These are phyloP conservation scores for Ajuga reptans DNA, from an alignment of 305 asterid species.

Conservation along the genomic window DNA sequence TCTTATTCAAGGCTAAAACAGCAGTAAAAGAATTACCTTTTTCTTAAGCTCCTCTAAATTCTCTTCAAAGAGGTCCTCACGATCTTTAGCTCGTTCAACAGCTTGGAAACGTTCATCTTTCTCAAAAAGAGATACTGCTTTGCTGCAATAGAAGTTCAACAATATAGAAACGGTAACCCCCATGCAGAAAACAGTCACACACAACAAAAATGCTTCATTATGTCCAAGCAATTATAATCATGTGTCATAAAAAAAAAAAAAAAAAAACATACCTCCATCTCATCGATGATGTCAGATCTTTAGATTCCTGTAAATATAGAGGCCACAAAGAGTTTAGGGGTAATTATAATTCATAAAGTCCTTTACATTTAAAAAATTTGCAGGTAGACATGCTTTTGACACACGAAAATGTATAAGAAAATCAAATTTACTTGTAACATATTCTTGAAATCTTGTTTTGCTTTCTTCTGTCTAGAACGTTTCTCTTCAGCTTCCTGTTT, in stretches of 20 bases:
- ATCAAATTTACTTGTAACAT: slow-evolving; percentile 67
- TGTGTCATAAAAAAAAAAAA: slow-evolving; percentile 23
- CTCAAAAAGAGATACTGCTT: slow-evolving; percentile 62
- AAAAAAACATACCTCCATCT: slow-evolving; percentile 71
- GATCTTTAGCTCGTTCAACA: slow-evolving; percentile 71
- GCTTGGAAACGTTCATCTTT: slow-evolving; percentile 78
- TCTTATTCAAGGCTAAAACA: background rate
- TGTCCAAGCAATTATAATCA: slow-evolving; percentile 2
- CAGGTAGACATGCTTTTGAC: background rate
- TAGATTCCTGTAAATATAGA: slow-evolving; percentile 52
- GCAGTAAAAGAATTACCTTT: slow-evolving; percentile 44
- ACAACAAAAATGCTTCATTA: background rate
- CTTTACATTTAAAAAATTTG: slow-evolving; percentile 1
- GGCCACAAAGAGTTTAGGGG: slow-evolving; percentile 6
- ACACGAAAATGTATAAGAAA: background rate
- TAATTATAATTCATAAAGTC: background rate
- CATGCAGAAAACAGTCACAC: slow-evolving; percentile 4
- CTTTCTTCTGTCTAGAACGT: slow-evolving; percentile 70
- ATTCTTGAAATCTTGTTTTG: slow-evolving; percentile 68
- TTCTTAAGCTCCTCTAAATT: slow-evolving; percentile 59
- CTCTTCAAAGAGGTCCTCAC: slow-evolving; percentile 79
- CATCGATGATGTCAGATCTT: slow-evolving; percentile 58
- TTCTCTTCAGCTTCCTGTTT: slow-evolving; percentile 84
- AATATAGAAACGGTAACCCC: slow-evolving; percentile 11
- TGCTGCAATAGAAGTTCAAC: slow-evolving; percentile 47